phyloP scores from a whole-genome alignment of 148 eudicot species.

The Silene latifolia region DNA sequence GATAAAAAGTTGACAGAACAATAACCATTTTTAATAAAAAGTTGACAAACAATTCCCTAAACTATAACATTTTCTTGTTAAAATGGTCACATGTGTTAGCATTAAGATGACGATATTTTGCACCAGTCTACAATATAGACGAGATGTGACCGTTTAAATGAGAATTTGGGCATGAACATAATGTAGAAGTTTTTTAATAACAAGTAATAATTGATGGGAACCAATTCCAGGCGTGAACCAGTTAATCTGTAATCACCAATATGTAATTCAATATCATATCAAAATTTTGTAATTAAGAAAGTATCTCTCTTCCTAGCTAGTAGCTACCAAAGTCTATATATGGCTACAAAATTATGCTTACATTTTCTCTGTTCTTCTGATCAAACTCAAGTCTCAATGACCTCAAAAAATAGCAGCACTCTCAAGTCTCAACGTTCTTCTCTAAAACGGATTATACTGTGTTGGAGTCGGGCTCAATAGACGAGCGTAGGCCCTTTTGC shows the following conservation, averaged over 20 bases:
- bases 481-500: constrained; percentile 35
- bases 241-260: background rate
- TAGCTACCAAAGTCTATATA: background rate
- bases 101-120: no score
- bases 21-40: no score
- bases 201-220: no score
- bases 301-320: background rate
- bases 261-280: background rate
- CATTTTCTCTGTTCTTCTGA: constrained; percentile 6
- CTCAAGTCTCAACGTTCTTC: no score
- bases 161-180: no score
- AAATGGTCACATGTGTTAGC: no score
- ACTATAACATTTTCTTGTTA: no score
- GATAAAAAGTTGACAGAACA: no score
- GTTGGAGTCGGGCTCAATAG: constrained; percentile 41
- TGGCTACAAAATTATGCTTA: constrained; percentile 26
- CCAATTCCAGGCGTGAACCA: background rate
- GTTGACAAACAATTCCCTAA: no score
- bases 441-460: constrained; percentile 26
- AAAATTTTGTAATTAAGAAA: background rate
- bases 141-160: no score
- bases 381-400: constrained; percentile 10
- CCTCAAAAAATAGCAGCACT: constrained; percentile 19
- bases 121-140: no score
- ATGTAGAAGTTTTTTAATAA: no score